Percentiles rank a stretch among this genome's conserved stretches.
These are phyloP conservation scores for Radiomyces spectabilis DNA, from an alignment of 192 early-diverging fungal species.

Conservation along the genomic window DNA sequence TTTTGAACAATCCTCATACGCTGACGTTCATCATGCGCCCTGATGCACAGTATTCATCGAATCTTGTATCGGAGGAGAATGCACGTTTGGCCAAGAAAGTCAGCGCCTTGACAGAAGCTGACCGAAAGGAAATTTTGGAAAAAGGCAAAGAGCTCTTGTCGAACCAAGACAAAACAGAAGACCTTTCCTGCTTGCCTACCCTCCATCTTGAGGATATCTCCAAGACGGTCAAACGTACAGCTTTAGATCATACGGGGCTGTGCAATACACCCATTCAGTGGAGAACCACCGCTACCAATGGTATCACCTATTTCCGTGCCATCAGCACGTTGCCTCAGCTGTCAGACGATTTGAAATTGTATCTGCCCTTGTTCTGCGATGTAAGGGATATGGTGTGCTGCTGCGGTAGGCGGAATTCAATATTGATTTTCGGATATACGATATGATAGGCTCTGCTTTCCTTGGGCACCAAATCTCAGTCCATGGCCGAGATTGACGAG, in stretches of 20 bases:
- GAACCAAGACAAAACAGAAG: conserved; percentile 68
- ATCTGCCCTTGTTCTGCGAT: conserved; percentile 69
- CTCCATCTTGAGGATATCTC: conserved; percentile 72
- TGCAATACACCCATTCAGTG: conserved; percentile 56
- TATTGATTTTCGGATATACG: neutral
- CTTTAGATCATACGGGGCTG: conserved; percentile 40
- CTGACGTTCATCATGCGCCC: conserved; percentile 82
- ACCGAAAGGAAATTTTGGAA: conserved; percentile 48
- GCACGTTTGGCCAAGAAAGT: conserved; percentile 56
- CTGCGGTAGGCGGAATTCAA: no score
- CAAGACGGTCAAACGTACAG: conserved; percentile 44
- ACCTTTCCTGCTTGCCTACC: conserved; percentile 77
- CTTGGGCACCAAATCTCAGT: conserved; percentile 51
- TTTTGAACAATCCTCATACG: conserved; percentile 70
- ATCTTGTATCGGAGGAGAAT: conserved; percentile 54
- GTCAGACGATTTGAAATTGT: conserved; percentile 49
- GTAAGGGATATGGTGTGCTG: no score
- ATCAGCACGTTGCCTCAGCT: conserved; percentile 55
- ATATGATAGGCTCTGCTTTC: conserved; percentile 38
- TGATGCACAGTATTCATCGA: conserved; percentile 51
- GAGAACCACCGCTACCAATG: conserved; percentile 79
- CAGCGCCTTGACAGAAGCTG: conserved; percentile 40
- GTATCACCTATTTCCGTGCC: conserved; percentile 78
- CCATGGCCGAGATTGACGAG: conserved; percentile 82
- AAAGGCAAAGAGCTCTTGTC: conserved; percentile 58